Conservation (phyloP, 73 alveolate species). For the Paramecium bursaria region DNA sequence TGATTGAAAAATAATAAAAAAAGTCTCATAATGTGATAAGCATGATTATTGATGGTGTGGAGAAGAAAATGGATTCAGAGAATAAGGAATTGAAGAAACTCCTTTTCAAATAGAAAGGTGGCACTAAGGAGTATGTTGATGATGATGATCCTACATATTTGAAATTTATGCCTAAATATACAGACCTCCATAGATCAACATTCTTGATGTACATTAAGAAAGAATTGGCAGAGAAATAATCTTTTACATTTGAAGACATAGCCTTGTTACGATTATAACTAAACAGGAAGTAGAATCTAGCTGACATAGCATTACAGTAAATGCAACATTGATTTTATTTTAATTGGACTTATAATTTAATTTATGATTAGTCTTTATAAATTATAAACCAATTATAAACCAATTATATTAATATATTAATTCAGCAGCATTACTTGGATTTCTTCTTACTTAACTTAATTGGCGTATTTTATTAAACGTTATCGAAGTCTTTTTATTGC, state of each 20-base stretch:
- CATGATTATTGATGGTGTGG: constrained; percentile 52
- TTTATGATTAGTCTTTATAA: no score
- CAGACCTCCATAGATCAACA: constrained; percentile 56
- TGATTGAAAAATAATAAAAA: constrained; percentile 16
- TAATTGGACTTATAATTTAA: no score
- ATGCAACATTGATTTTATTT: no score
- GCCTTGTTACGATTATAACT: background rate
- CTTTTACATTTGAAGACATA: constrained; percentile 23
- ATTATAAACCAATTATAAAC: no score
- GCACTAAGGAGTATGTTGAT: constrained; percentile 49
- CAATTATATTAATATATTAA: no score
- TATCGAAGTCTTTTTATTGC: no score
- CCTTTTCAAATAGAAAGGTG: constrained; percentile 53
- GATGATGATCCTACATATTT: constrained; percentile 59
- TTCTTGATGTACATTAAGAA: constrained; percentile 44
- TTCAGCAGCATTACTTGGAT: no score
- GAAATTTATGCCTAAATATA: constrained; percentile 52
- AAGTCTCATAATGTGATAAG: constrained; percentile 49
- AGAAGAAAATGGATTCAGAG: constrained; percentile 50
- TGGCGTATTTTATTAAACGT: no score
- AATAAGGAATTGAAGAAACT: constrained; percentile 34
- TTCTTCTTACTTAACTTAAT: background rate
- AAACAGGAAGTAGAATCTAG: background rate
- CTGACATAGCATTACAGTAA: constrained; percentile 61
- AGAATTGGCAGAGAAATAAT: constrained; percentile 51